Percentiles rank a stretch among this genome's conserved stretches.
These are phyloP conservation scores for Aureobasidium subglaciale DNA, from an alignment of 2,329 filamentous ascomycete species.

Conservation along the genomic window DNA sequence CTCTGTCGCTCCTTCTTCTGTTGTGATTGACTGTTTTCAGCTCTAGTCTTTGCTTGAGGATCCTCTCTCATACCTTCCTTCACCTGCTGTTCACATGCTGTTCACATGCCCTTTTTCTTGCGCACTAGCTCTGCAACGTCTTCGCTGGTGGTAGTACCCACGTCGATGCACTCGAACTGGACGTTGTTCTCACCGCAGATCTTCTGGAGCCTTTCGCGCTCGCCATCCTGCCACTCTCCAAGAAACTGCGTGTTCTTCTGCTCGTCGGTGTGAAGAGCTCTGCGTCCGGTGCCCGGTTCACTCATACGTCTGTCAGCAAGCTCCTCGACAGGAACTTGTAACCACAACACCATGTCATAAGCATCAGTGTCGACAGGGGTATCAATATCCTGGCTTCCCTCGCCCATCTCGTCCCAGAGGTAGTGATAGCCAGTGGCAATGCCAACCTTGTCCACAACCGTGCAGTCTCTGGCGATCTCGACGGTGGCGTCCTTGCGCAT, in stretches of 20 bases:
- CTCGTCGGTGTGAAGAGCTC: background rate
- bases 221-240: slow-evolving; percentile 22
- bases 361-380: no score
- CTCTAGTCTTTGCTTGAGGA: no score
- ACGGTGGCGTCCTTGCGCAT: background rate
- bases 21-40: no score
- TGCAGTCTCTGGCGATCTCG: background rate
- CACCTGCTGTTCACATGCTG: no score
- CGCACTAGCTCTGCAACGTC: background rate
- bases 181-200: slow-evolving; percentile 43
- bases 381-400: background rate
- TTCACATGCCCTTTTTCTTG: background rate
- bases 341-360: no score
- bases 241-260: background rate
- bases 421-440: background rate
- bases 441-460: background rate
- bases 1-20: no score
- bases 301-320: background rate
- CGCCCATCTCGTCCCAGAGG: background rate
- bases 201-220: slow-evolving; percentile 37
- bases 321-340: background rate
- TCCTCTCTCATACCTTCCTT: no score
- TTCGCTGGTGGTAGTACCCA: background rate
- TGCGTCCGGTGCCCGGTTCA: background rate
- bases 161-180: slow-evolving; percentile 33